A percentile compares a stretch with the other conserved stretches of the same genome.
These are phyloP conservation scores for Spathaspora boniae DNA, from an alignment of 805 yeast species.

Conservation along the genomic window DNA sequence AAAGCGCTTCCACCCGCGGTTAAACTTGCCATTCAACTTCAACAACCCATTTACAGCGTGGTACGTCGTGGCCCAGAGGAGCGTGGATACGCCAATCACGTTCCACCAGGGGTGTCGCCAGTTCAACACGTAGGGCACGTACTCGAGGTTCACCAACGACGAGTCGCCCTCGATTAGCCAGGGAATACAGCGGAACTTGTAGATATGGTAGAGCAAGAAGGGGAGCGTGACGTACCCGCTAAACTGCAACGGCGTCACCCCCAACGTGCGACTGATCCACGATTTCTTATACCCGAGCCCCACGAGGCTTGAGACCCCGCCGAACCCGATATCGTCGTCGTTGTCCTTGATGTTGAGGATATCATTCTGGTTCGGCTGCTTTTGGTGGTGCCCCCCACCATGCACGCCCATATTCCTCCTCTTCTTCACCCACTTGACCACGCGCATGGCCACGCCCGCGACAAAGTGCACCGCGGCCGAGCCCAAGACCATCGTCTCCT, in stretches of 20 bases:
- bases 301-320: conserved; percentile 53
- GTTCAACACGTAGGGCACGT: conserved; percentile 38
- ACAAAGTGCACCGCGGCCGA: conserved; percentile 47
- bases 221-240: conserved; percentile 56
- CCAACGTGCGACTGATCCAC: conserved; percentile 34
- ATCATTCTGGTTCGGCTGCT: conserved; percentile 10
- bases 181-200: conserved; percentile 49
- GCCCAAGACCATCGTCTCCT: conserved; percentile 45
- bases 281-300: conserved; percentile 55
- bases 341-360: conserved; percentile 21
- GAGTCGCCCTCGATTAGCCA: conserved; percentile 61
- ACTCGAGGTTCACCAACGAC: conserved; percentile 50
- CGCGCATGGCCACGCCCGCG: conserved; percentile 49
- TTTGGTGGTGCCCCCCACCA: conserved; percentile 4
- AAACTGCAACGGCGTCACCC: conserved; percentile 52
- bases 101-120: conserved; percentile 7
- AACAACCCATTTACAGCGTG: conserved; percentile 55
- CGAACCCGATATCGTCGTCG: conserved; percentile 54
- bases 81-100: conserved; percentile 8
- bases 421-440: conserved; percentile 11
- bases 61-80: conserved; percentile 43
- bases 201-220: conserved; percentile 43
- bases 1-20: conserved; percentile 35
- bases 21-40: conserved; percentile 41
- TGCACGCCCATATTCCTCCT: conserved; percentile 7